Conservation (phyloP, 2,329 filamentous ascomycete species). For the Daldinia sp. region DNA sequence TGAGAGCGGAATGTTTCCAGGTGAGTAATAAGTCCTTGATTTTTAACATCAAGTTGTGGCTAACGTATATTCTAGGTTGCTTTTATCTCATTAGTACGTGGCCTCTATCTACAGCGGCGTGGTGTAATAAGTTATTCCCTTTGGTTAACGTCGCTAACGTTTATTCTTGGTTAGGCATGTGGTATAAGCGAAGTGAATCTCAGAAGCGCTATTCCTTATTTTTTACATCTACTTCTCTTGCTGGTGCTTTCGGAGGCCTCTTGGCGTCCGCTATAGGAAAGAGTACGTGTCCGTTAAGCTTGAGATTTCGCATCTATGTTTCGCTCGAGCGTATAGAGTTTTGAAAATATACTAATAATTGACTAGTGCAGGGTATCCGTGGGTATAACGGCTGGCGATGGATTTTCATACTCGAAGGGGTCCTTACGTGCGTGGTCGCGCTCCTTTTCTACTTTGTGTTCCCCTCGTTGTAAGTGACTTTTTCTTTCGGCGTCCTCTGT, state of each 20-base stretch:
- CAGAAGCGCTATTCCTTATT: conserved; percentile 95
- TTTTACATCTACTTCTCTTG: conserved; percentile 82
- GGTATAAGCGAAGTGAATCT: conserved; percentile 87
- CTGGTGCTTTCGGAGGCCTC: conserved; percentile 85
- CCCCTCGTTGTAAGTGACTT: conserved; percentile 67
- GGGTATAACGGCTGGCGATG: conserved; percentile 80
- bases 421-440: conserved; percentile 51
- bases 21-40: conserved; percentile 16
- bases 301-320: not conserved
- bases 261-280: conserved; percentile 89
- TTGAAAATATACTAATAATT: conserved; percentile 10
- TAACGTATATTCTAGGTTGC: conserved; percentile 63
- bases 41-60: conserved; percentile 1
- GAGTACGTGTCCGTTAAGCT: conserved; percentile 50
- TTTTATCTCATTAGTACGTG: conserved; percentile 72
- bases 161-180: conserved; percentile 66
- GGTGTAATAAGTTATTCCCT: not conserved
- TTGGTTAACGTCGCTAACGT: conserved; percentile 26
- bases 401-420: conserved; percentile 83
- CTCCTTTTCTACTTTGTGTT: conserved; percentile 73
- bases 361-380: conserved; percentile 68
- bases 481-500: not conserved
- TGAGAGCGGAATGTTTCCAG: conserved; percentile 70
- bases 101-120: conserved; percentile 57
- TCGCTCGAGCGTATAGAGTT: not conserved